Evolutionary conservation across 2,329 filamentous ascomycete genomes (phyloP), one percentile per base, ranked within the genome.

Genomic region (Canariomyces notabilis): DNA sequence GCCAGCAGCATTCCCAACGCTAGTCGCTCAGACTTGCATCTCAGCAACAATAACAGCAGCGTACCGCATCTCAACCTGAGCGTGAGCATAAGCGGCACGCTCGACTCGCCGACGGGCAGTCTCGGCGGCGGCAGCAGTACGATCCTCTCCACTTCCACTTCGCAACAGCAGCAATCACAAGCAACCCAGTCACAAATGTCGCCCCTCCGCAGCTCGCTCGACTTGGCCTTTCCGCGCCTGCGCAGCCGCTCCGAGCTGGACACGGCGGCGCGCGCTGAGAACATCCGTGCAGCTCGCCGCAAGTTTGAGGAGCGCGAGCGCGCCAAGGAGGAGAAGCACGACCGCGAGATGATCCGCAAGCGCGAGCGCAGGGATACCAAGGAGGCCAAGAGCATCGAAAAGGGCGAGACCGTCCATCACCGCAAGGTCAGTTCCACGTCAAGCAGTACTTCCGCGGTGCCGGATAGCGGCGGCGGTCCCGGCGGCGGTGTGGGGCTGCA

Each of bases 301-400:
- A 80, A 77, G 57, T 83, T 83, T 51, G 73, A 81, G 58, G 75
- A 80, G 59, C 79, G 76, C 59, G 79, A 84, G 61, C 70, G 70
- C 14, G 67, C 67, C 43, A 83, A 83, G 64, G 75, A 82, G 29
- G 79, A 82, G 59, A 82, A 81, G 58, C 77, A 78, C 39, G 78
- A 75, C 14, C 74, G 74, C 11, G 76, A 81, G 54, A 73, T 80
- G 66, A 70, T 76, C 47, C 72, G 71, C 52, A 79, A 76, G 50
- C 72, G 75, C 29, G 79, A 82, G 59, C 77, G 78, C 37, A 72
- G 72, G n/a, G 74, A 78, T 46, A 71, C 68, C 56, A 80, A 75
- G 58, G 77, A 79, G 49, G 76, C 76, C 1, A 68, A 69, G 31
- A 71, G 73, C 46, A 61, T 72, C 8, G 77, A 78, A 59, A 73